Conservation (phyloP, 352 stramenopile genomes). For the Phytophthora constricta region DNA sequence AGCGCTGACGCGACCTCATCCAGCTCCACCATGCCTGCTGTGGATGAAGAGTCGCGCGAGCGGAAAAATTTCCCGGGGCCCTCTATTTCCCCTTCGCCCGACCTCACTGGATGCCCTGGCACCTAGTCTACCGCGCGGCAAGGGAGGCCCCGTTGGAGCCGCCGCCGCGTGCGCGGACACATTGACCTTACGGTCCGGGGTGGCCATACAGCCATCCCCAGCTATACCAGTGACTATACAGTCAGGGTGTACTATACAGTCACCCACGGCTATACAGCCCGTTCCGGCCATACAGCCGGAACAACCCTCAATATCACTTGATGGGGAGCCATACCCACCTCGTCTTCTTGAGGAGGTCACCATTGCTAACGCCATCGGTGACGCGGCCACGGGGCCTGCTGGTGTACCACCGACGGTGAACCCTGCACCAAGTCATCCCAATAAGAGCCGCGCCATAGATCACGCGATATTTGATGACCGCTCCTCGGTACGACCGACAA, state of each 20-base stretch:
- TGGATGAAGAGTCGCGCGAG: neutral
- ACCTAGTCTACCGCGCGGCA: too few species aligned
- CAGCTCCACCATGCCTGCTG: neutral
- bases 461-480: neutral
- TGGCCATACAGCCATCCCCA: neutral
- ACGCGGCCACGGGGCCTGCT: neutral
- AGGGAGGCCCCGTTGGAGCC: neutral
- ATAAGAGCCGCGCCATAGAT: neutral
- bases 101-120: neutral
- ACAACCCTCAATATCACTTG: too few species aligned
- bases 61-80: neutral
- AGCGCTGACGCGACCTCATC: neutral
- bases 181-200: neutral
- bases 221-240: neutral
- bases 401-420: neutral
- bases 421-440: neutral
- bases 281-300: conserved; percentile 1
- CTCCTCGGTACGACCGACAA: neutral
- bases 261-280: conserved; percentile 3
- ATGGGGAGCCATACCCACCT: neutral
- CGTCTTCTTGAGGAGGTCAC: neutral
- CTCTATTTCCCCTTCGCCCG: neutral
- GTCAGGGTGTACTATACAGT: conserved; percentile 5
- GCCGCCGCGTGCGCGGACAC: neutral
- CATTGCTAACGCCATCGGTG: neutral